A percentile compares a stretch with the other conserved stretches of the same genome.
phyloP scores from a whole-genome alignment of 257 asterid species.

The Nicotiana paniculata region DNA sequence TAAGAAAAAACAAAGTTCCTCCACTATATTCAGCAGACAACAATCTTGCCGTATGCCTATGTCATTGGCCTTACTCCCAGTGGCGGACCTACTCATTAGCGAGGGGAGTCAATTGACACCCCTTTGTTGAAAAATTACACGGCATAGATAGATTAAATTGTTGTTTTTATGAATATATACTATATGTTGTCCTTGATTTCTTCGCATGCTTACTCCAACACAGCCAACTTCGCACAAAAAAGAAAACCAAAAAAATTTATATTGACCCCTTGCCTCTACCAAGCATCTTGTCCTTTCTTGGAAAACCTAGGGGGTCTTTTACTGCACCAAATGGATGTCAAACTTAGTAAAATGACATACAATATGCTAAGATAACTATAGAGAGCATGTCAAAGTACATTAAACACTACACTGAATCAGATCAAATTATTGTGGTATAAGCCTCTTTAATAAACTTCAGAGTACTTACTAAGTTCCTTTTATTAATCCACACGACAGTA shows the following conservation, averaged over 20 bases:
- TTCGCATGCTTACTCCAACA: neutral
- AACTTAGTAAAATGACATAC: neutral
- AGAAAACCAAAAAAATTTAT: neutral
- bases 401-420: neutral
- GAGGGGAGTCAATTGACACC: too few species aligned
- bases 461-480: neutral
- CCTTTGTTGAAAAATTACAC: too few species aligned
- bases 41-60: neutral
- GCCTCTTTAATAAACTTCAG: neutral
- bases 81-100: too few species aligned
- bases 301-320: neutral
- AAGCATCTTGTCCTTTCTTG: neutral
- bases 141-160: too few species aligned
- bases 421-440: neutral
- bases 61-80: neutral
- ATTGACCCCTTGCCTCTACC: neutral
- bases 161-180: too few species aligned
- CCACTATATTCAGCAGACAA: neutral
- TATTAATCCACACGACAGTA: neutral
- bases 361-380: neutral
- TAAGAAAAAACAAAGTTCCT: neutral
- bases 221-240: neutral
- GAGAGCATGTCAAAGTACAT: neutral
- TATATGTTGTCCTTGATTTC: too few species aligned
- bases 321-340: neutral